Percentiles rank a stretch among this genome's conserved stretches.
Conservation (phyloP, 768 basidiomycete species). For the Hortiboletus campestris region DNA sequence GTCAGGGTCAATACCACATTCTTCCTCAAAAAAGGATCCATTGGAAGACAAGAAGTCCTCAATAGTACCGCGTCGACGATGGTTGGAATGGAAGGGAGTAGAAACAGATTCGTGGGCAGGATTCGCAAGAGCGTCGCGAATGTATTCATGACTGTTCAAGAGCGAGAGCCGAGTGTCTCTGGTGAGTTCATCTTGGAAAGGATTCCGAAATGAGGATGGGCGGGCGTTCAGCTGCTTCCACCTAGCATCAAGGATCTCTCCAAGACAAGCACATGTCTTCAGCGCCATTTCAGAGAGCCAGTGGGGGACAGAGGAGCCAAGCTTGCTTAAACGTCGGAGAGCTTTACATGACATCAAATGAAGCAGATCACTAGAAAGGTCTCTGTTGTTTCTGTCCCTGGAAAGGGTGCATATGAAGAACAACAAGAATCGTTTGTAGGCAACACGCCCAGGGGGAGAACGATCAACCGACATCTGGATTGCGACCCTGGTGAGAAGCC, state of each 20-base stretch:
- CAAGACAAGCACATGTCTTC: neutral
- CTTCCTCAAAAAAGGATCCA: constrained; percentile 1
- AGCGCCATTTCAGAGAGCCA: neutral
- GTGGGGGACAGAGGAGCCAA: neutral
- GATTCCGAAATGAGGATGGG: neutral
- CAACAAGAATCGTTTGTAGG: constrained; percentile 49
- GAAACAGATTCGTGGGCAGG: neutral
- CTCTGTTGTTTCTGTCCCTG: constrained; percentile 6
- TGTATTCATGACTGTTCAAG: neutral
- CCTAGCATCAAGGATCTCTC: neutral
- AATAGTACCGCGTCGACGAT: constrained; percentile 4
- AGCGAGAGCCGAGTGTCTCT: neutral
- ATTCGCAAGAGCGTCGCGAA: neutral
- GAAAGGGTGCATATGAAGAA: constrained; percentile 36
- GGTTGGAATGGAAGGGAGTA: neutral
- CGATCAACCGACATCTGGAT: constrained; percentile 26
- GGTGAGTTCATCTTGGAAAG: neutral
- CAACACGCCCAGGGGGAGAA: constrained; percentile 3
- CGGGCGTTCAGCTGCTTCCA: neutral
- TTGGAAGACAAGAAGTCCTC: constrained; percentile 13
- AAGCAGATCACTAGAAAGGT: constrained; percentile 22
- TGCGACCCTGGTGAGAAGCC: constrained; percentile 32
- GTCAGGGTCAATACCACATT: constrained; percentile 2
- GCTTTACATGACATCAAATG: constrained; percentile 23
- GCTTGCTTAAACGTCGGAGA: constrained; percentile 16